These are phyloP conservation scores for Aureobasidium sp. DNA, from an alignment of 2,329 filamentous ascomycete species.

Conservation along the genomic window DNA sequence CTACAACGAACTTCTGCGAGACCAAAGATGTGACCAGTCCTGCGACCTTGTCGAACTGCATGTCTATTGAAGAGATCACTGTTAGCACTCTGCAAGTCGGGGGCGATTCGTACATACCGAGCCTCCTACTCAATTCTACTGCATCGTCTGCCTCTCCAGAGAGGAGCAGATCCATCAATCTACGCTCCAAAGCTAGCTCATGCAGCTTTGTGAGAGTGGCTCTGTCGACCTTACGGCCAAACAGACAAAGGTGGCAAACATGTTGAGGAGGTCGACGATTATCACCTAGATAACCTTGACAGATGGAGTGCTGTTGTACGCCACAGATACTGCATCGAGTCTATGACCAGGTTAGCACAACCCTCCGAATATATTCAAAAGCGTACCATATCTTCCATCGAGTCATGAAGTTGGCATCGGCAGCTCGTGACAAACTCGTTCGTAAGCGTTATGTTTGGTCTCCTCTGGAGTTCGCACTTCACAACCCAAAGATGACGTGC, in stretches of 20 bases:
- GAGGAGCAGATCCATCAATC: not conserved
- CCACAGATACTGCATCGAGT: slow-evolving; percentile 34
- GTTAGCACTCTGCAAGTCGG: not conserved
- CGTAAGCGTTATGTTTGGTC: not conserved
- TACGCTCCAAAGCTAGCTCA: not conserved
- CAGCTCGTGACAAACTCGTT: not conserved
- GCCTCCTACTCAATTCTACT: not conserved
- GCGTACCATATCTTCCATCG: not conserved
- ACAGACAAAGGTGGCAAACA: slow-evolving; percentile 37
- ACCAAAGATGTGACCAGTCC: not conserved
- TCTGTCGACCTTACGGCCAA: slow-evolving; percentile 19
- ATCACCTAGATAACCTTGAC: slow-evolving; percentile 35
- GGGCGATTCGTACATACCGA: not conserved
- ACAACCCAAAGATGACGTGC: not conserved
- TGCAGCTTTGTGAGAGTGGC: not conserved
- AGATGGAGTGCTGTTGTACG: slow-evolving; percentile 34
- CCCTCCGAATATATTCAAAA: not conserved
- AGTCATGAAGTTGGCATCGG: slow-evolving; percentile 4
- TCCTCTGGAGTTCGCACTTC: not conserved
- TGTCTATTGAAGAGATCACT: not conserved
- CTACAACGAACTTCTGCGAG: not conserved
- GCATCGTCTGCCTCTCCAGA: not conserved
- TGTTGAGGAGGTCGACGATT: slow-evolving; percentile 29
- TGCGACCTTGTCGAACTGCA: not conserved
- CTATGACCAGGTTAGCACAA: slow-evolving; percentile 21